Evolutionary conservation across 371 early-diverging fungal genomes (phyloP), one percentile per base, ranked within the genome.

Genomic region (Mucor lusitanicus): DNA sequence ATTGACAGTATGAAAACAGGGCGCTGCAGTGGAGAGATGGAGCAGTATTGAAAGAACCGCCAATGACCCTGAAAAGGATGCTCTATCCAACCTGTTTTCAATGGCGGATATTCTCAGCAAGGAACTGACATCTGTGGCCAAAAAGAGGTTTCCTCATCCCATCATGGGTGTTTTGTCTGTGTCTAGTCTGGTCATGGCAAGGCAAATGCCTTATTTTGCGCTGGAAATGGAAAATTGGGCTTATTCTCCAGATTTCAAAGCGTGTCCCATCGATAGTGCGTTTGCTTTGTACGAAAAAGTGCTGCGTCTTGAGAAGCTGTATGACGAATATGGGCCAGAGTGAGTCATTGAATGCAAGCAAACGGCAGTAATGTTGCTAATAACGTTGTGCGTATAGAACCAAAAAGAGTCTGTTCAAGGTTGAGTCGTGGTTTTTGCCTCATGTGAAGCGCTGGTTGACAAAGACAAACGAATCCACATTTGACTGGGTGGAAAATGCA

Each of bases 381-480:
- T 42, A 8, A 23, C 27, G 7, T n/a, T n/a, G n/a, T n/a, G n/a
- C 28, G 37, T 27, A 32, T 61, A 72, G 72, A 8, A 53, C 57
- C 53, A 67, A 69, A 58, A 61, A 59, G 23, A 71, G 75, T 42
- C 17, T 82, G 15, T 81, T 87, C 30, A 81, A 82, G 21, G 77
- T 84, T 19, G 85, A 83, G 27, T 77, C 74, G 5, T 88, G 88
- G 88, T 88, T 88, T 63, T 67, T 76, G 33, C 77, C 78, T 6
- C 81, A 85, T 59, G 85, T 88, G 0, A 75, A 73, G 28, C 80
- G 82, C 46, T 86, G 84, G 76, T 37, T 87, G 11, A 76, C 74
- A 11, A 75, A 74, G 1, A 75, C 81, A 11, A 81, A 85, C 19
- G 57, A 72, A 2, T 77, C 81, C 1, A 80, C 83, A 3, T 65